These are phyloP conservation scores for Nissolia schottii DNA, from an alignment of 306 rosid genomes.

Conservation along the genomic window DNA sequence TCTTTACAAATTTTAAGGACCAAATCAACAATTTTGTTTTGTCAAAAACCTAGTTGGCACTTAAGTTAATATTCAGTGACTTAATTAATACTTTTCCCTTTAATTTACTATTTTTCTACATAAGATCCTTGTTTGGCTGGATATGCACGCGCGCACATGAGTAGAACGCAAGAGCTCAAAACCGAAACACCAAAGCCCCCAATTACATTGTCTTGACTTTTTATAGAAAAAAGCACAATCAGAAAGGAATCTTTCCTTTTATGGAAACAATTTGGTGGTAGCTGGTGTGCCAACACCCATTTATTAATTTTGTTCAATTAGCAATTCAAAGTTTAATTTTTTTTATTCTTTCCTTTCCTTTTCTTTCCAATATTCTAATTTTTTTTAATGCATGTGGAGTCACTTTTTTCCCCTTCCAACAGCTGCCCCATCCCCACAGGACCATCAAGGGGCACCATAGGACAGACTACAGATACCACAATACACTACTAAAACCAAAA, in stretches of 20 bases:
- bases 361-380: not conserved
- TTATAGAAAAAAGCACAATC: not conserved
- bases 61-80: no score
- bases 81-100: no score
- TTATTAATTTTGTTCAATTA: conserved; percentile 5
- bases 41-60: no score
- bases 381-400: not conserved
- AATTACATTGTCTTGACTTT: conserved; percentile 28
- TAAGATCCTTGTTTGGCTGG: not conserved
- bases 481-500: not conserved
- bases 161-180: not conserved
- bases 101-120: not conserved
- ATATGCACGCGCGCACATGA: conserved; percentile 36
- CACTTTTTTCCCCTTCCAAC: conserved; percentile 10
- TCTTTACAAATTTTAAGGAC: no score
- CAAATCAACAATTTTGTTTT: no score
- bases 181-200: not conserved
- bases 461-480: not conserved
- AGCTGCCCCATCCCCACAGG: conserved; percentile 19
- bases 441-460: conserved; percentile 12
- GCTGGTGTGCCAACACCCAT: not conserved
- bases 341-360: not conserved
- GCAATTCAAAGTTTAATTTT: not conserved
- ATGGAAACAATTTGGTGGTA: conserved; percentile 25
- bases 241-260: conserved; percentile 48